These are phyloP conservation scores for Populus deltoides DNA, from an alignment of 345 rosid genomes.

Conservation along the genomic window DNA sequence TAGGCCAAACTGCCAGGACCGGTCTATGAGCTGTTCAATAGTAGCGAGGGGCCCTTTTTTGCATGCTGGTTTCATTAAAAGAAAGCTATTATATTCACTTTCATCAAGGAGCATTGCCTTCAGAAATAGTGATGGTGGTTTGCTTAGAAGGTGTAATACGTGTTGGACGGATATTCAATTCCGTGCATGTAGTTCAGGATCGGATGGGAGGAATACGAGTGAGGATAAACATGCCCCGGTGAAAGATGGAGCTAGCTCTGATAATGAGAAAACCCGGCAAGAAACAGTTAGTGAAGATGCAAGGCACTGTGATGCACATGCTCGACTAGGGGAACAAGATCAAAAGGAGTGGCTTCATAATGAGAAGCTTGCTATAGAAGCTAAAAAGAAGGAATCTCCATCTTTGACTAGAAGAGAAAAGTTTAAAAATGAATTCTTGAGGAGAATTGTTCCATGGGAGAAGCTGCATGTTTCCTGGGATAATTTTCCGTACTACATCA, in stretches of 20 bases:
- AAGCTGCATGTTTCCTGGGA: constrained; percentile 87
- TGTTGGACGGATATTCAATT: constrained; percentile 37
- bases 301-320: constrained; percentile 47
- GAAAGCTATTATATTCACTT: constrained; percentile 29
- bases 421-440: constrained; percentile 69
- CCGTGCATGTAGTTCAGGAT: constrained; percentile 69
- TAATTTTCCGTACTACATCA: constrained; percentile 81
- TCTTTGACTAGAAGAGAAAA: constrained; percentile 65
- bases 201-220: constrained; percentile 78
- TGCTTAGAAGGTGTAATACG: constrained; percentile 19
- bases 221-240: constrained; percentile 57
- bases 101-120: constrained; percentile 22
- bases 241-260: constrained; percentile 41
- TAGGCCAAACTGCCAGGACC: constrained; percentile 38
- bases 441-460: constrained; percentile 93
- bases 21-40: constrained; percentile 28
- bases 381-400: constrained; percentile 75
- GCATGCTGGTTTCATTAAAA: constrained; percentile 35
- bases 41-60: constrained; percentile 21
- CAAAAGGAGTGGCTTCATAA: constrained; percentile 88
- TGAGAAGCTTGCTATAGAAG: constrained; percentile 70
- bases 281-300: constrained; percentile 33
- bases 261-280: constrained; percentile 38
- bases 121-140: constrained; percentile 20
- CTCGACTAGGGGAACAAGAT: constrained; percentile 83